Percentiles rank a stretch among this genome's conserved stretches.
Conservation (phyloP, 768 basidiomycete species). For the Chlorophyllum brunneum region DNA sequence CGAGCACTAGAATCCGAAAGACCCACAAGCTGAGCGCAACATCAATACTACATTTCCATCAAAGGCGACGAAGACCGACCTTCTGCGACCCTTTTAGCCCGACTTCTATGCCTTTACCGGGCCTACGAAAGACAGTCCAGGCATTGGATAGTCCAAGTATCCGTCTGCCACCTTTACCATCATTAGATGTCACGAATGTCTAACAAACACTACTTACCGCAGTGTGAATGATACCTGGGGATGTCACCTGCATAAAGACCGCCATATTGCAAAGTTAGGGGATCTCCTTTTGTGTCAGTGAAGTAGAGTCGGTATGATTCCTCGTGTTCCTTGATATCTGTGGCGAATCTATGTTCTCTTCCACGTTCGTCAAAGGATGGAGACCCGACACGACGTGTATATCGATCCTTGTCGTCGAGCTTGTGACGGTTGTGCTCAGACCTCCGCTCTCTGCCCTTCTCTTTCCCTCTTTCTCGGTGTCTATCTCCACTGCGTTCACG, state of each 20-base stretch:
- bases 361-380: conserved; percentile 23
- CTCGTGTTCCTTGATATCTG: conserved; percentile 12
- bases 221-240: conserved; percentile 59
- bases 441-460: conserved; percentile 16
- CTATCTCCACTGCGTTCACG: conserved; percentile 13
- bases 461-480: conserved; percentile 14
- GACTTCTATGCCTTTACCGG: conserved; percentile 56
- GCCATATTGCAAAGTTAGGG: conserved; percentile 65
- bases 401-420: conserved; percentile 22
- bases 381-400: conserved; percentile 22
- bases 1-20: conserved; percentile 57
- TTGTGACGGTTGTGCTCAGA: conserved; percentile 22
- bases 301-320: conserved; percentile 41
- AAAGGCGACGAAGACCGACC: conserved; percentile 24
- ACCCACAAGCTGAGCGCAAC: conserved; percentile 34
- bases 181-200: conserved; percentile 41
- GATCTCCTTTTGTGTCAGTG: conserved; percentile 66
- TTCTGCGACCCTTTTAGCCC: conserved; percentile 38
- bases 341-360: background rate
- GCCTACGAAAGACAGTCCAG: conserved; percentile 42
- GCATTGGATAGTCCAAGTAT: conserved; percentile 58
- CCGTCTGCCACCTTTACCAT: conserved; percentile 51
- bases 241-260: conserved; percentile 56
- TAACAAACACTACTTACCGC: conserved; percentile 40
- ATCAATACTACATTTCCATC: conserved; percentile 7